Conservation (phyloP, 345 rosid species). For the Tarenaya hassleriana region DNA sequence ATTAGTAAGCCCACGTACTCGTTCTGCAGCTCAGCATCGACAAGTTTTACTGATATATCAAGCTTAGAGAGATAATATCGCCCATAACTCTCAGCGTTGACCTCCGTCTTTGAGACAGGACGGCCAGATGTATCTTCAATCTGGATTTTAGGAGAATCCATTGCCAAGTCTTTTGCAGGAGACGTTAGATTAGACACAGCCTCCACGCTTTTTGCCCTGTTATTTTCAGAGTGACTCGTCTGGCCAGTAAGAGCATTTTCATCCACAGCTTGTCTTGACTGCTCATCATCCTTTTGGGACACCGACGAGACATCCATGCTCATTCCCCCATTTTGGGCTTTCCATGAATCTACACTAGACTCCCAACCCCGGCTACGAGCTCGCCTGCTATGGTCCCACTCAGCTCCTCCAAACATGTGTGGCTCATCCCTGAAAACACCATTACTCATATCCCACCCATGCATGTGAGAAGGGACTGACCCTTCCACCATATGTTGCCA, state of each 20-base stretch:
- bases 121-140: constrained; percentile 34
- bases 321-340: constrained; percentile 63
- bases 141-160: constrained; percentile 27
- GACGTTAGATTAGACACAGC: constrained; percentile 36
- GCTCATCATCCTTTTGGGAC: constrained; percentile 57
- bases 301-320: constrained; percentile 45
- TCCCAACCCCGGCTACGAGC: constrained; percentile 78
- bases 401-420: constrained; percentile 56
- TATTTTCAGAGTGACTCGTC: constrained; percentile 40
- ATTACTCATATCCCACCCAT: constrained; percentile 14
- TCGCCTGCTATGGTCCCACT: constrained; percentile 85
- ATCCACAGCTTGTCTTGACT: constrained; percentile 38
- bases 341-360: constrained; percentile 62
- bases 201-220: constrained; percentile 43
- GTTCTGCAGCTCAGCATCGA: constrained; percentile 53
- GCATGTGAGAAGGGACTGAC: constrained; percentile 72
- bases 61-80: constrained; percentile 71
- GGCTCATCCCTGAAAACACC: constrained; percentile 66
- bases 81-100: constrained; percentile 23
- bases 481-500: constrained; percentile 93
- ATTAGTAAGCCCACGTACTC: constrained; percentile 40
- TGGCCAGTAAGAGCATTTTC: constrained; percentile 44
- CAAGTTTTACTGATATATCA: constrained; percentile 75
- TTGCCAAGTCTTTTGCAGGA: constrained; percentile 40
- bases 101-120: constrained; percentile 29